phyloP scores from a whole-genome alignment of 805 yeast genomes.

The Priceomyces castillae region DNA sequence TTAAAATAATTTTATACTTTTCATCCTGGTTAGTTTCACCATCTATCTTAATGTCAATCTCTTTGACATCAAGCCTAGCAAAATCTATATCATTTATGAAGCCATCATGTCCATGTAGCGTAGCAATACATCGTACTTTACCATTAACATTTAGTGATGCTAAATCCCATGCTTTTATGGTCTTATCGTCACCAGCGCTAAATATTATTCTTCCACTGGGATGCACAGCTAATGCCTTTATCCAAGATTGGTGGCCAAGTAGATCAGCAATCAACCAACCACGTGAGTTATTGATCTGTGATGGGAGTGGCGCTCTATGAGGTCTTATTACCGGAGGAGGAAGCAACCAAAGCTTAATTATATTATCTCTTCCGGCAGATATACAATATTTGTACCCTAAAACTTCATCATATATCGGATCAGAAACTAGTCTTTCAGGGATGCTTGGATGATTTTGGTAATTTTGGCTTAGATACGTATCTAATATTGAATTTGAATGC shows the following conservation, averaged over 20 bases:
- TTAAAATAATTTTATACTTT: slow-evolving; percentile 21
- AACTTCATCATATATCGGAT: slow-evolving; percentile 23
- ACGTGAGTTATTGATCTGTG: slow-evolving; percentile 49
- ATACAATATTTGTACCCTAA: slow-evolving; percentile 71
- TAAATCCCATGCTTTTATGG: slow-evolving; percentile 74
- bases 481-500: slow-evolving; percentile 46
- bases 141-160: slow-evolving; percentile 40
- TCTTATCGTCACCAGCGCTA: slow-evolving; percentile 77
- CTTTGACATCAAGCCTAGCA: slow-evolving; percentile 39
- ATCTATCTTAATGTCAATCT: slow-evolving; percentile 13
- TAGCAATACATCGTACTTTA: slow-evolving; percentile 43
- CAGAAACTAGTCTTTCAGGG: slow-evolving; percentile 27
- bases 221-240: slow-evolving; percentile 64
- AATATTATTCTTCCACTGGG: slow-evolving; percentile 71
- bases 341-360: slow-evolving; percentile 72
- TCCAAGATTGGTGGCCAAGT: slow-evolving; percentile 85
- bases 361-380: slow-evolving; percentile 77
- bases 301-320: slow-evolving; percentile 55
- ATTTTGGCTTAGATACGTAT: slow-evolving; percentile 37
- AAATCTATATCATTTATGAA: slow-evolving; percentile 64
- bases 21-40: slow-evolving; percentile 15
- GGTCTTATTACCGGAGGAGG: slow-evolving; percentile 62
- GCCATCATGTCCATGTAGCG: slow-evolving; percentile 66
- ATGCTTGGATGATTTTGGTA: slow-evolving; percentile 29
- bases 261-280: slow-evolving; percentile 59